phyloP scores from a whole-genome alignment of 208 protist genomes.

The Jaenimonas drosophilae region DNA sequence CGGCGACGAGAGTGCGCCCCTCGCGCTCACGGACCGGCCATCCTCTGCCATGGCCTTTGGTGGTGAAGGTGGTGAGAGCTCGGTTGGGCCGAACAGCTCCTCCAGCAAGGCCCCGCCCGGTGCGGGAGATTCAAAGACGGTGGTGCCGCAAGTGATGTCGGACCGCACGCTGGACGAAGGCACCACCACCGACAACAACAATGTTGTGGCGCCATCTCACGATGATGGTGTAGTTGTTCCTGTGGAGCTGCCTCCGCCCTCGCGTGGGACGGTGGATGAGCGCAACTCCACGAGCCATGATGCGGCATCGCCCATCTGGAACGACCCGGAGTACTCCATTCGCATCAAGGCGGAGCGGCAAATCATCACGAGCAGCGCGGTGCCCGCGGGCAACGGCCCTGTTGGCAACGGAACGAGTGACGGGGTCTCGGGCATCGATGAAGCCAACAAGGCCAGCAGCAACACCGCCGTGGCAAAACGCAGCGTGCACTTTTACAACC shows the following conservation, averaged over 20 bases:
- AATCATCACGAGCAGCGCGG: constrained; percentile 10
- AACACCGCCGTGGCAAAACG: constrained; percentile 4
- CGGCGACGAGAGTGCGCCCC: background rate
- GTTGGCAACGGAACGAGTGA: background rate
- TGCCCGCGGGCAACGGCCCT: constrained; percentile 5
- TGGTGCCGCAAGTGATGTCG: background rate
- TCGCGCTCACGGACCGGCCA: too few relatives aligned
- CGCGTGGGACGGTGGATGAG: background rate
- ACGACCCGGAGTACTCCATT: constrained; percentile 13
- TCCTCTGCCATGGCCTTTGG: background rate
- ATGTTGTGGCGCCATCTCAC: background rate
- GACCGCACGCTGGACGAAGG: background rate
- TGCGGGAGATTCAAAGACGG: too few relatives aligned
- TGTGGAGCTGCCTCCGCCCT: background rate
- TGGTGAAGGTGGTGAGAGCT: background rate
- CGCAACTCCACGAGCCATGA: background rate
- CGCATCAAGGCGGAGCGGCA: constrained; percentile 15
- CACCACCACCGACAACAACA: background rate
- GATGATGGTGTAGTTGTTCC: background rate
- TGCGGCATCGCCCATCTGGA: background rate
- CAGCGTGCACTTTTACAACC: constrained; percentile 12
- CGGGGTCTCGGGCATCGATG: background rate
- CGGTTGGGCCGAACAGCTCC: background rate
- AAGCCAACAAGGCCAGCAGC: background rate
- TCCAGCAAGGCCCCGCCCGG: background rate